Percentiles rank a stretch among this genome's conserved stretches.
Evolutionary conservation across 176 grass and related monocot species (phyloP).

Genomic region (Guadua angustifolia): DNA sequence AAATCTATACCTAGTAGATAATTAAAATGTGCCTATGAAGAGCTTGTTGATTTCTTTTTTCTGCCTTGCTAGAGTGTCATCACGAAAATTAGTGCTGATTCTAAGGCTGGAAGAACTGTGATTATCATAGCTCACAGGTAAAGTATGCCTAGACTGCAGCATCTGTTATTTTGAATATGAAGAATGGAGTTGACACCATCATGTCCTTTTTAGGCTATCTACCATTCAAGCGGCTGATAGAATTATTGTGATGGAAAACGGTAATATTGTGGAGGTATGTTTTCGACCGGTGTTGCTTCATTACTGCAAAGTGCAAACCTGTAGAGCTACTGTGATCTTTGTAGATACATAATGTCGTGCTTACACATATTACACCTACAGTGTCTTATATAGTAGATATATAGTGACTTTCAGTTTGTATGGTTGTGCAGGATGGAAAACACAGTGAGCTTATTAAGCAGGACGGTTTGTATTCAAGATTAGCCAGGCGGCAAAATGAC

Average conservation of each 20-base stretch:
- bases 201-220: conserved; percentile 65
- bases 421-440: conserved; percentile 68
- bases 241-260: conserved; percentile 92
- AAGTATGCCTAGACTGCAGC: conserved; percentile 1
- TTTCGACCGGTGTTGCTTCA: neutral
- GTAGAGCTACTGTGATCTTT: neutral
- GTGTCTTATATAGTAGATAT: neutral
- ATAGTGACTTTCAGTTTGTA: neutral
- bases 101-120: conserved; percentile 70
- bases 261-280: conserved; percentile 85
- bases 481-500: conserved; percentile 76
- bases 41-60: conserved; percentile 22
- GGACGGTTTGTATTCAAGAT: conserved; percentile 86
- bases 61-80: conserved; percentile 64
- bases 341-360: neutral
- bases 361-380: conserved; percentile 4
- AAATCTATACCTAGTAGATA: neutral
- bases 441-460: conserved; percentile 79
- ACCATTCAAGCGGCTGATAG: conserved; percentile 92
- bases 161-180: conserved; percentile 36
- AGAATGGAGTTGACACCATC: neutral
- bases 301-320: neutral
- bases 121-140: conserved; percentile 98
- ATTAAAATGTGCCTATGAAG: conserved; percentile 12
- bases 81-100: conserved; percentile 59